Evolutionary conservation across 2,329 filamentous ascomycete genomes (phyloP).

Genomic region (Alternaria incomplexa): DNA sequence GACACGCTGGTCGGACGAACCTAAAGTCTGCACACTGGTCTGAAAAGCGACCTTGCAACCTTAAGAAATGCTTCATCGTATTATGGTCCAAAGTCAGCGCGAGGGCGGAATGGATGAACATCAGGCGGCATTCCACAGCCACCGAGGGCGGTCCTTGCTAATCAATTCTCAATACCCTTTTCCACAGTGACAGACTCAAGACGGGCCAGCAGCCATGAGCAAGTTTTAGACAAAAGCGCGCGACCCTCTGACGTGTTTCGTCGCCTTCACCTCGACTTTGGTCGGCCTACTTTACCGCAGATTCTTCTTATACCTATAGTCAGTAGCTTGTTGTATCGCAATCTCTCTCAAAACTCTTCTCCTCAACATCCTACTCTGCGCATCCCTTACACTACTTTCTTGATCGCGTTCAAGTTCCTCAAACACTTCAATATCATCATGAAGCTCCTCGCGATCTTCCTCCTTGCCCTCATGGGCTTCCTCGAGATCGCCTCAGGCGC

Average conservation of each 20-base stretch:
- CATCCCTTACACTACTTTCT: not conserved
- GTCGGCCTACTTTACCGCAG: not conserved
- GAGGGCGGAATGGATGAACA: not conserved
- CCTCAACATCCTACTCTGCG: not conserved
- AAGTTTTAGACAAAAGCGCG: not conserved
- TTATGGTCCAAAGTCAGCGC: not conserved
- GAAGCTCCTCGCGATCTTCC: not conserved
- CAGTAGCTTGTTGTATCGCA: not conserved
- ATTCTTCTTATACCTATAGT: not conserved
- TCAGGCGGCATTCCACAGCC: not conserved
- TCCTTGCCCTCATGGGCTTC: not conserved
- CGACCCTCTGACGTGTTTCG: not conserved
- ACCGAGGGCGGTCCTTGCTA: not conserved
- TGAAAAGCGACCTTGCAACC: not conserved
- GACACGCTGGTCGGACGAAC: not conserved
- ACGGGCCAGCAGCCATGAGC: not conserved
- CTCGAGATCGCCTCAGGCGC: not conserved
- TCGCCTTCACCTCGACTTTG: not conserved
- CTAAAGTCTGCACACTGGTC: no score
- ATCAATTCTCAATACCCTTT: not conserved
- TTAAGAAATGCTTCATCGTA: not conserved
- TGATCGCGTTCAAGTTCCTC: no score
- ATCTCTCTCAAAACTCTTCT: not conserved
- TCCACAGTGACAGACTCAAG: accelerated
- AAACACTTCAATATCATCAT: not conserved